Conservation (phyloP, 1,284 basidiomycete genomes). For the Malassezia dermatis region DNA sequence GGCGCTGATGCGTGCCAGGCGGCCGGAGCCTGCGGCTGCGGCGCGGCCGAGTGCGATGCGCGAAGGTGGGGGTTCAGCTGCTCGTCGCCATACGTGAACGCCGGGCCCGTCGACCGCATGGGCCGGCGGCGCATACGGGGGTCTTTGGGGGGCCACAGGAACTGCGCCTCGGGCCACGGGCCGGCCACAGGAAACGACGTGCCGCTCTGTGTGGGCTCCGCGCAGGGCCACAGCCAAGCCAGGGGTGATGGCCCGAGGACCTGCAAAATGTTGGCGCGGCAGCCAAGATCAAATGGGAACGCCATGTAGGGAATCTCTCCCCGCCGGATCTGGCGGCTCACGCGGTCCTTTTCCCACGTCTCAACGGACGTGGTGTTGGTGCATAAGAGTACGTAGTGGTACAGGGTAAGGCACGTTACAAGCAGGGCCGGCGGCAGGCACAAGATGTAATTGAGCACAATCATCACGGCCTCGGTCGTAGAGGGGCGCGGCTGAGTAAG, state of each 20-base stretch:
- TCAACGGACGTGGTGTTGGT: constrained; percentile 91
- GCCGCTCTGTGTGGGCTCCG: constrained; percentile 58
- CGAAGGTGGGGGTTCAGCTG: constrained; percentile 6
- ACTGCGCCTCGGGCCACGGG: constrained; percentile 57
- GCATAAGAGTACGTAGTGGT: constrained; percentile 72
- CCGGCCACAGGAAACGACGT: constrained; percentile 63
- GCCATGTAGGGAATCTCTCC: constrained; percentile 73
- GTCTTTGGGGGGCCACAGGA: constrained; percentile 35
- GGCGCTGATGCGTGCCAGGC: neutral
- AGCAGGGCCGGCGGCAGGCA: constrained; percentile 73
- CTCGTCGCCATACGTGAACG: constrained; percentile 11
- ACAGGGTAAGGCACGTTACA: constrained; percentile 66
- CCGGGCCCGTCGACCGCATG: neutral
- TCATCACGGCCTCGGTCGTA: constrained; percentile 63
- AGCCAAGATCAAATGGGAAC: constrained; percentile 80
- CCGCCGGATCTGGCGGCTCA: constrained; percentile 67
- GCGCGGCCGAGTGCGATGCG: neutral
- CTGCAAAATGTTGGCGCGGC: constrained; percentile 61
- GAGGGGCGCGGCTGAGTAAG: constrained; percentile 59
- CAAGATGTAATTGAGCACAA: constrained; percentile 74
- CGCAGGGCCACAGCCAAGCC: constrained; percentile 69
- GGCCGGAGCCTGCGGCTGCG: neutral
- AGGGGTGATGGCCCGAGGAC: constrained; percentile 65
- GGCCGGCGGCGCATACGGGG: neutral
- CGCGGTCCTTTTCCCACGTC: constrained; percentile 93